phyloP scores from a whole-genome alignment of 2,329 filamentous ascomycete genomes.

The Sporothrix luriei region DNA sequence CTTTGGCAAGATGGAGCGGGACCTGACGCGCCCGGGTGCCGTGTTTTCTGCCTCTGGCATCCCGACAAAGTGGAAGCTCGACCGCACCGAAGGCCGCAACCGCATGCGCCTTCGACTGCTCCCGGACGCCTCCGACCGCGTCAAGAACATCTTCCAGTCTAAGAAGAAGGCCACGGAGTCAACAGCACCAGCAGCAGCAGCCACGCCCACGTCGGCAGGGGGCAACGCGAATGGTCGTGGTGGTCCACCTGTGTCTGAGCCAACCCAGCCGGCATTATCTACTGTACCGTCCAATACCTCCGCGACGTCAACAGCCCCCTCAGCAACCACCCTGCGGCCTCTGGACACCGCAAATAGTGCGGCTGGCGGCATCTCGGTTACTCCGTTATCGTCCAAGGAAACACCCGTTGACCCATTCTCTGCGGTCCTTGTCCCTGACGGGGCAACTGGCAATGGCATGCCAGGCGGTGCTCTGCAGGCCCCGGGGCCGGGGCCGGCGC shows the following conservation, averaged over 20 bases:
- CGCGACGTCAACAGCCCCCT: conserved; percentile 34
- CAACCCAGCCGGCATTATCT: neutral
- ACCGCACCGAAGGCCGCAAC: conserved; percentile 92
- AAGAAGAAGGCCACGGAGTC: conserved; percentile 54
- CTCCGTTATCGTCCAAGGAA: neutral
- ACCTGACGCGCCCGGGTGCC: conserved; percentile 77
- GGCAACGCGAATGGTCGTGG: neutral
- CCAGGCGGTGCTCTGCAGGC: neutral
- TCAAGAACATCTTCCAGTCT: conserved; percentile 76
- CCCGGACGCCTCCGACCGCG: conserved; percentile 67
- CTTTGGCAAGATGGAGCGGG: conserved; percentile 76
- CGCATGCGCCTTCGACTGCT: conserved; percentile 89
- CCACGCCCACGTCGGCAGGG: neutral
- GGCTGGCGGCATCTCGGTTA: neutral
- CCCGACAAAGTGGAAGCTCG: conserved; percentile 77
- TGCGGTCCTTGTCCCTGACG: neutral
- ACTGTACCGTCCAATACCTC: conserved; percentile 12
- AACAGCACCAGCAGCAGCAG: conserved; percentile 26
- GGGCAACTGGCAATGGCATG: neutral
- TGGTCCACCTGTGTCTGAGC: neutral
- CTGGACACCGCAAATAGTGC: neutral
- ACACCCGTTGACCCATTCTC: neutral
- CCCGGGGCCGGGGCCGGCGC: neutral
- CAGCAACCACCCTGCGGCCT: conserved; percentile 34
- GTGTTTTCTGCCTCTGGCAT: conserved; percentile 67